phyloP scores from a whole-genome alignment of 805 yeast genomes.

The Pichia kluyveri region DNA sequence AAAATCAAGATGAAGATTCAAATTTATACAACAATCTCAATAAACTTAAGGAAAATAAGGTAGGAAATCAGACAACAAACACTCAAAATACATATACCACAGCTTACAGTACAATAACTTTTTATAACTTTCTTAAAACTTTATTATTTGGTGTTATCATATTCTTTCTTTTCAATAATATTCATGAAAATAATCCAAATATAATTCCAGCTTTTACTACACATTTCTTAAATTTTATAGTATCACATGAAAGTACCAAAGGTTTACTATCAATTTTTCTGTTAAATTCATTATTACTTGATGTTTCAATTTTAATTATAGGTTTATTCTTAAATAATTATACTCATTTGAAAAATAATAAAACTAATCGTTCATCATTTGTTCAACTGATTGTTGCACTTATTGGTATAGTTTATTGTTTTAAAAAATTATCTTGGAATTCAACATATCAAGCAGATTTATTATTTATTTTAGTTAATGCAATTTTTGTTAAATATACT shows the following conservation, averaged over 20 bases:
- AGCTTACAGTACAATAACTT: neutral
- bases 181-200: slow-evolving; percentile 1
- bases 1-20: slow-evolving; percentile 11
- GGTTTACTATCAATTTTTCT: neutral
- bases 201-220: neutral
- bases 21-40: neutral
- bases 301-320: neutral
- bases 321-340: neutral
- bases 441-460: slow-evolving; percentile 55
- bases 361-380: neutral
- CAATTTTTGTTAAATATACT: slow-evolving; percentile 49
- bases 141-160: slow-evolving; percentile 4
- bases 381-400: slow-evolving; percentile 41
- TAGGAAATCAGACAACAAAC: neutral
- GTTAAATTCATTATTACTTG: neutral
- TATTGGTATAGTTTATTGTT: slow-evolving; percentile 63
- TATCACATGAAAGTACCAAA: neutral
- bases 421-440: slow-evolving; percentile 61
- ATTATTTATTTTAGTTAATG: slow-evolving; percentile 54
- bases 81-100: too few relatives aligned
- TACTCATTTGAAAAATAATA: neutral
- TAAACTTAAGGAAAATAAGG: neutral
- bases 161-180: slow-evolving; percentile 5
- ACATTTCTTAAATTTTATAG: neutral
- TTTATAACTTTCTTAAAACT: neutral